These are phyloP conservation scores for Zygotorulaspora danielsina DNA, from an alignment of 805 yeast genomes.

Conservation along the genomic window DNA sequence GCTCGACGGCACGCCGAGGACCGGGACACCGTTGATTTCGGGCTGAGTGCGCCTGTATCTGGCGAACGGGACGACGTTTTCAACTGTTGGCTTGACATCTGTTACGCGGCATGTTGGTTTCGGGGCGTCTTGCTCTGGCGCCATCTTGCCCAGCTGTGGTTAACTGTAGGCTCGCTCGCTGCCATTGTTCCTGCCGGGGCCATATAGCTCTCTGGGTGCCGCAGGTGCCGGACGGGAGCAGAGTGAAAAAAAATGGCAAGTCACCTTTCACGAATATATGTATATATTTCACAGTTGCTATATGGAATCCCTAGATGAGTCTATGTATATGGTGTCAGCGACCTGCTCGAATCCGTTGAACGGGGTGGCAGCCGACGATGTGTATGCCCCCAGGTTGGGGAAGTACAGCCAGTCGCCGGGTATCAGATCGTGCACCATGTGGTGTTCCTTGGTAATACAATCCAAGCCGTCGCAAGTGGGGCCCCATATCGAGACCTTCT, in stretches of 20 bases:
- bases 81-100: slow-evolving; percentile 35
- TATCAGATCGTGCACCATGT: slow-evolving; percentile 54
- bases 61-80: slow-evolving; percentile 35
- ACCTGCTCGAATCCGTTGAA: slow-evolving; percentile 81
- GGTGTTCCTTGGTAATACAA: slow-evolving; percentile 56
- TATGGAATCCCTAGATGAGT: slow-evolving; percentile 33
- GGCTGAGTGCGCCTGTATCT: slow-evolving; percentile 34
- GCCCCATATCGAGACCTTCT: slow-evolving; percentile 82
- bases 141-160: too few species aligned
- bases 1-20: slow-evolving; percentile 15
- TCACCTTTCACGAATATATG: too few species aligned
- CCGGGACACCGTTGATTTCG: slow-evolving; percentile 11
- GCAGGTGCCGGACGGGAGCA: too few species aligned
- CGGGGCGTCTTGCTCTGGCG: not conserved
- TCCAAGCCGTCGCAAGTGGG: slow-evolving; percentile 98
- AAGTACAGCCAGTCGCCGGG: slow-evolving; percentile 95
- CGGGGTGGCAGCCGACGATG: slow-evolving; percentile 84
- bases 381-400: slow-evolving; percentile 83
- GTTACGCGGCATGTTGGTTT: slow-evolving; percentile 24
- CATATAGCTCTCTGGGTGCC: too few species aligned
- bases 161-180: too few species aligned
- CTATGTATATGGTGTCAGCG: slow-evolving; percentile 60
- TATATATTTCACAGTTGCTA: too few species aligned
- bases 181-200: too few species aligned
- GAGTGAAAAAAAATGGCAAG: not conserved